Evolutionary conservation across 768 basidiomycete genomes (phyloP).

Genomic region (Suillus weaverae): DNA sequence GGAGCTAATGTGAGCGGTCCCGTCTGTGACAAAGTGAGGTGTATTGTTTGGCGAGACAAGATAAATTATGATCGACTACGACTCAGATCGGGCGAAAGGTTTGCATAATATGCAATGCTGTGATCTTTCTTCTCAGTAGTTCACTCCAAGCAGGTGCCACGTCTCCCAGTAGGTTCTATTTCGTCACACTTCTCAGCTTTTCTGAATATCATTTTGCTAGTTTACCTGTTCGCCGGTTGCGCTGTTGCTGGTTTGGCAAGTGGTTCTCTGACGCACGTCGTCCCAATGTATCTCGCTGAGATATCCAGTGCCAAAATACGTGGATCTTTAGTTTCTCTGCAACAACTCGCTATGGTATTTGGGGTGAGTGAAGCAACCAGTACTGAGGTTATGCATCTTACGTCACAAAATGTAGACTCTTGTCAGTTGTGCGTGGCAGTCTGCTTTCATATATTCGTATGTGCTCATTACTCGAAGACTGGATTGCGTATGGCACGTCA

Average conservation of each 20-base stretch:
- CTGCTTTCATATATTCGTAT: neutral
- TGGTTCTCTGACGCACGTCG: slow-evolving; percentile 23
- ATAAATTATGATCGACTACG: neutral
- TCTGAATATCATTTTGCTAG: slow-evolving; percentile 11
- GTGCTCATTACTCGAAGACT: slow-evolving; percentile 21
- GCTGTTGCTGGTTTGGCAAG: slow-evolving; percentile 21
- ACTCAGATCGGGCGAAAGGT: slow-evolving; percentile 29
- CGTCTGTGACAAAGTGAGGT: slow-evolving; percentile 27
- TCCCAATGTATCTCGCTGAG: slow-evolving; percentile 39
- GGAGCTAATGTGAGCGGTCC: slow-evolving; percentile 32
- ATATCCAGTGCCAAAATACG: slow-evolving; percentile 40
- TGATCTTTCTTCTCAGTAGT: slow-evolving; percentile 31
- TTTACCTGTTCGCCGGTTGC: slow-evolving; percentile 30
- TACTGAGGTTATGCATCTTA: slow-evolving; percentile 1
- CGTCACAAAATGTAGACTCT: slow-evolving; percentile 21
- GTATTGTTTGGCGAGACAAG: neutral
- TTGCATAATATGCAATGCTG: slow-evolving; percentile 27
- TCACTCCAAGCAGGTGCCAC: slow-evolving; percentile 34
- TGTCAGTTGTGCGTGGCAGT: slow-evolving; percentile 28
- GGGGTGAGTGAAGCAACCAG: slow-evolving; percentile 27
- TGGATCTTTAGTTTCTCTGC: slow-evolving; percentile 37
- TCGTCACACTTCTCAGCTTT: neutral
- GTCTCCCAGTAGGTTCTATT: slow-evolving; percentile 14
- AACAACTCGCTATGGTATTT: slow-evolving; percentile 36
- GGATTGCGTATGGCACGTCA: slow-evolving; percentile 34